phyloP scores from a whole-genome alignment of 2,329 filamentous ascomycete species.

The Emmonsiellopsis sp. region DNA sequence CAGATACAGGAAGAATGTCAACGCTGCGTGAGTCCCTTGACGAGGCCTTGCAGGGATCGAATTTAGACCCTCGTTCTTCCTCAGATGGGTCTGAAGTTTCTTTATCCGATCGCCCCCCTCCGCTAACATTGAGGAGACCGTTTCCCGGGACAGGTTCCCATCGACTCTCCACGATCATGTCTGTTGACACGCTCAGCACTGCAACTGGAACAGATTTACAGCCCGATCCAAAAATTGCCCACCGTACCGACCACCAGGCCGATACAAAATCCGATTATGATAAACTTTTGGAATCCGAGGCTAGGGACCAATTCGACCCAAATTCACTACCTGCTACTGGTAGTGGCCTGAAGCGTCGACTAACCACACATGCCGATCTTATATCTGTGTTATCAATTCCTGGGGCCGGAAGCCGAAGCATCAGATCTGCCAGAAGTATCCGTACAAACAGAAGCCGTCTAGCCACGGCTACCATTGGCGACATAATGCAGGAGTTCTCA shows the following conservation, averaged over 20 bases:
- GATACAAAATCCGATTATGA: conserved; percentile 10
- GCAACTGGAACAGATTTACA: not conserved
- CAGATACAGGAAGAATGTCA: conserved; percentile 13
- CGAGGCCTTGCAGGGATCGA: conserved; percentile 15
- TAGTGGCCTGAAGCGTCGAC: conserved; percentile 55
- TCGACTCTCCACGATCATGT: conserved; percentile 49
- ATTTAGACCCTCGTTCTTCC: conserved; percentile 19
- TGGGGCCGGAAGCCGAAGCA: conserved; percentile 50
- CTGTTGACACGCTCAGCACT: conserved; percentile 42
- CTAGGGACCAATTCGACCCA: conserved; percentile 37
- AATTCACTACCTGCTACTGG: conserved; percentile 38
- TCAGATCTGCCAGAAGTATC: conserved; percentile 68
- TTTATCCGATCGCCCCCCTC: conserved; percentile 28
- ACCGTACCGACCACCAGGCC: not conserved
- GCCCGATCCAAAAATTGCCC: not conserved
- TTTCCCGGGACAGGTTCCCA: conserved; percentile 46
- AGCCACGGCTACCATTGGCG: conserved; percentile 59
- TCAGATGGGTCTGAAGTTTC: conserved; percentile 31
- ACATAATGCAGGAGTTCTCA: conserved; percentile 69
- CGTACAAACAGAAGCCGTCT: conserved; percentile 61
- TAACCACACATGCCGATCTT: conserved; percentile 87
- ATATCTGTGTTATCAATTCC: conserved; percentile 78
- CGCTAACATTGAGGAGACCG: conserved; percentile 32
- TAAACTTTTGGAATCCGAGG: conserved; percentile 24
- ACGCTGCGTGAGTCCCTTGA: conserved; percentile 18